Evolutionary conservation across 805 yeast species (phyloP), one percentile per base, ranked within the genome.

Genomic region (Wickerhamiella sorbophila): DNA sequence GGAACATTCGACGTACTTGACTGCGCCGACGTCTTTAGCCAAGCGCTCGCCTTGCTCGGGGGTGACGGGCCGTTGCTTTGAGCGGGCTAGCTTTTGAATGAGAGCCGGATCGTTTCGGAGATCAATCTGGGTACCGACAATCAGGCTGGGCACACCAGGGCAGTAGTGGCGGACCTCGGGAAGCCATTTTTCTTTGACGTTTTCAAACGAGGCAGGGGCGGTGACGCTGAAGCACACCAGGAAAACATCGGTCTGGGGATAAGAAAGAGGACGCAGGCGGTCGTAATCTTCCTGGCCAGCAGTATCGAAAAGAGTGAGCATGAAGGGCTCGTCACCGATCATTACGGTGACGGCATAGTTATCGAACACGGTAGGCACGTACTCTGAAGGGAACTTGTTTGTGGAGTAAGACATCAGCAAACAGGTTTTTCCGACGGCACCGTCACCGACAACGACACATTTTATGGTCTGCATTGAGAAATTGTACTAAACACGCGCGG

Each of bases 271-370:
- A 66, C 98, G 82, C 59, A 88, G 70, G 60, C 98, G 76, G 67
- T 88, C 98, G 63, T 91, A 88, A 70, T 88, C 98, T 73, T 88
- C 98, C 70, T 88, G 98, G 40, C 98, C 98, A 22, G 98, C 98
- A 29, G 98, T 88, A 68, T 88, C 98, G 58, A 91, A 88, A 47
- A 88, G 69, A n/a, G 97, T 96, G 55, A 88, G 73, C 15, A 96
- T 91, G 62, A 84, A 87, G 38, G 98, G 97, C 64, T 87, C 97
- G 60, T 91, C 97, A 40, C 96, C 98, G 57, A 88, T 88, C 64
- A 61, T 59, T 24, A 61, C 65, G 21, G 64, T 60, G 40, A 60
- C 65, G 18, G 64, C 64, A 44, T 61, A 60, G 53, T 86, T 86
- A 60, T 87, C 95, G 57, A 88, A 86, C 36, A 88, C 97, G n/a